Evolutionary conservation across 257 asterid species (phyloP).

Genomic region (Striga asiatica): DNA sequence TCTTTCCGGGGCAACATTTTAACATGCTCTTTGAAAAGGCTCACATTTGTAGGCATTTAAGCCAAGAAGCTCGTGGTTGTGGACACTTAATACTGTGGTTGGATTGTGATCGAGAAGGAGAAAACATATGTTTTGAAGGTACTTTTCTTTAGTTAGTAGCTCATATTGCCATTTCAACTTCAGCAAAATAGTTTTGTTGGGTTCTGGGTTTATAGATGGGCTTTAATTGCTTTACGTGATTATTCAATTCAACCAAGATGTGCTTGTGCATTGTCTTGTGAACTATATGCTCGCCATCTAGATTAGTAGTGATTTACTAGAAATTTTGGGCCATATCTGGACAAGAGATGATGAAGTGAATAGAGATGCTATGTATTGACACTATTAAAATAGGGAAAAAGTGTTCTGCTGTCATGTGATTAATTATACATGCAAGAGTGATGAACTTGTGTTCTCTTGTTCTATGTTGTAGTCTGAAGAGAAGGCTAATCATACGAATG

Average conservation of each 20-base stretch:
- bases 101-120: slow-evolving; percentile 98
- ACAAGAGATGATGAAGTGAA: slow-evolving; percentile 1
- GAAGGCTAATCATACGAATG: slow-evolving; percentile 7
- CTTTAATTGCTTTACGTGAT: neutral
- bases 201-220: slow-evolving; percentile 11
- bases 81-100: slow-evolving; percentile 72
- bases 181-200: neutral
- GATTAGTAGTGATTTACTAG: neutral
- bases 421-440: slow-evolving; percentile 3
- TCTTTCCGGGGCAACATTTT: slow-evolving; percentile 17
- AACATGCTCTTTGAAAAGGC: slow-evolving; percentile 52
- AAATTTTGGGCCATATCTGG: neutral
- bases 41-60: slow-evolving; percentile 82
- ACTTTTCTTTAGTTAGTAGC: slow-evolving; percentile 12
- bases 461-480: neutral
- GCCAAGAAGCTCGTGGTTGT: slow-evolving; percentile 88
- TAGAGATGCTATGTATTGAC: neutral
- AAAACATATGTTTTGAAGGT: slow-evolving; percentile 98
- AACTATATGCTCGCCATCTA: neutral
- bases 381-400: neutral
- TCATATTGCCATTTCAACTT: neutral
- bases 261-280: slow-evolving; percentile 3
- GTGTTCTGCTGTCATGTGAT: slow-evolving; percentile 3
- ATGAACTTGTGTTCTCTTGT: neutral
- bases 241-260: neutral